Percentiles rank a stretch among this genome's conserved stretches.
Conservation (phyloP, 805 yeast genomes). For the Grigorovia yakushimaensis region DNA sequence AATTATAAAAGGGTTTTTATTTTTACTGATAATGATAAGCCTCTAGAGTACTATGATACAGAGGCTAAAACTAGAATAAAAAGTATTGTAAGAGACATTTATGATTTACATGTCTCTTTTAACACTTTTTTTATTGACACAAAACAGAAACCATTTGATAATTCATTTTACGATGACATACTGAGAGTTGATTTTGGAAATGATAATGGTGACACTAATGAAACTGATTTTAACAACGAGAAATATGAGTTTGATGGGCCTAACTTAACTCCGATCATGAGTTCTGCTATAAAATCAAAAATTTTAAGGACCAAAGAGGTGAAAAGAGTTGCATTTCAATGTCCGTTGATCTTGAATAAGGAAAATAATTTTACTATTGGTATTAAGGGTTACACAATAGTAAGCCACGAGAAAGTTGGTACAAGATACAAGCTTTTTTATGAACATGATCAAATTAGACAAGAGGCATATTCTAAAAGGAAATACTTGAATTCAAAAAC, state of each 20-base stretch:
- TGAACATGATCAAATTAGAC: slow-evolving; percentile 41
- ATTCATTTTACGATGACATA: slow-evolving; percentile 43
- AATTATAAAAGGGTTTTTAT: slow-evolving; percentile 53
- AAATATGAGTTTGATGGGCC: slow-evolving; percentile 22
- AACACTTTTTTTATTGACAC: slow-evolving; percentile 52
- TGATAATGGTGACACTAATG: background rate
- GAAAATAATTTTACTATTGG: slow-evolving; percentile 42
- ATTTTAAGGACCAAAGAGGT: slow-evolving; percentile 53
- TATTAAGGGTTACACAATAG: slow-evolving; percentile 61
- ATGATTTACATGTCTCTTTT: slow-evolving; percentile 43
- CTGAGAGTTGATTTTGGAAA: slow-evolving; percentile 23
- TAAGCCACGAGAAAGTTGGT: slow-evolving; percentile 42
- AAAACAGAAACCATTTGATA: slow-evolving; percentile 32
- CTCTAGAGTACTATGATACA: slow-evolving; percentile 36
- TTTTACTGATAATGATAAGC: slow-evolving; percentile 69
- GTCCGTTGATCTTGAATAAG: slow-evolving; percentile 49
- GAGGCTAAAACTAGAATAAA: slow-evolving; percentile 40
- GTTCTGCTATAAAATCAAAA: slow-evolving; percentile 35
- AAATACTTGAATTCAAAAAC: slow-evolving; percentile 32
- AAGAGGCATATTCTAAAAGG: slow-evolving; percentile 42
- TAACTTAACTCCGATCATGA: slow-evolving; percentile 33
- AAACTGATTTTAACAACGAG: too few relatives aligned
- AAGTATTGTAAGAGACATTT: slow-evolving; percentile 50
- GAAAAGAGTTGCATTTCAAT: slow-evolving; percentile 50
- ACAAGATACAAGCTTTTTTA: slow-evolving; percentile 41